phyloP scores from a whole-genome alignment of 805 yeast genomes.

The Candida caryicola region DNA sequence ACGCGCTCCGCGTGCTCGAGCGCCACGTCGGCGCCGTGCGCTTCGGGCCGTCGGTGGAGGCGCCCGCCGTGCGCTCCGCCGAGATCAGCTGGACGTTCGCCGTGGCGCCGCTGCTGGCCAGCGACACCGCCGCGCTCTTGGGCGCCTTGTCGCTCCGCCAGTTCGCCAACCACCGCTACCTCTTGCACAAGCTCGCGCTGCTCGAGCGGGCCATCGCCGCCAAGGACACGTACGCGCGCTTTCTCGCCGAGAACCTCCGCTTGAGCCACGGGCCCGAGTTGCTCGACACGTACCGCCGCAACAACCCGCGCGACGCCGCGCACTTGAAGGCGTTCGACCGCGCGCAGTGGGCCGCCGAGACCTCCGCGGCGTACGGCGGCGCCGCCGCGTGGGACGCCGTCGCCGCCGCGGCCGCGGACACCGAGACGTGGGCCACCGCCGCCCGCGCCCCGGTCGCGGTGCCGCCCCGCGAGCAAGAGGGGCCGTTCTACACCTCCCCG shows the following conservation, averaged over 20 bases:
- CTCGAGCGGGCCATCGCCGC: conserved; percentile 20
- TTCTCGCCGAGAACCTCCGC: conserved; percentile 33
- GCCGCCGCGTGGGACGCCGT: not conserved
- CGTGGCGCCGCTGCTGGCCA: conserved; percentile 9
- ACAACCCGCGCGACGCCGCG: conserved; percentile 10
- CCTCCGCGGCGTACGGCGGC: not conserved
- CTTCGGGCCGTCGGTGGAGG: not conserved
- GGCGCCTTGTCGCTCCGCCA: conserved; percentile 20
- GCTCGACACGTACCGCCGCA: conserved; percentile 25
- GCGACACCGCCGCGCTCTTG: conserved; percentile 14
- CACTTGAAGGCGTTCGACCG: conserved; percentile 7
- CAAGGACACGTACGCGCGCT: conserved; percentile 33
- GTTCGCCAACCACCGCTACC: conserved; percentile 19
- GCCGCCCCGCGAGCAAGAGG: not conserved
- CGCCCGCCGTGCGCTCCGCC: not conserved
- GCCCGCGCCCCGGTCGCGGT: not conserved
- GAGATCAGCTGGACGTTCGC: conserved; percentile 23
- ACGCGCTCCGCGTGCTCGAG: not conserved
- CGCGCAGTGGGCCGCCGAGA: conserved; percentile 2
- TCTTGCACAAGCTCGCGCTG: conserved; percentile 15
- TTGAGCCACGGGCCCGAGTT: conserved; percentile 34
- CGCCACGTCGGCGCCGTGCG: not conserved
- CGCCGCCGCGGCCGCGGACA: not conserved
- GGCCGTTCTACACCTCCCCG: conserved; percentile 8
- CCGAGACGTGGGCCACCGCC: not conserved